Evolutionary conservation across 177 flowering plant genomes (phyloP).

Genomic region (Vitis hybrid): DNA sequence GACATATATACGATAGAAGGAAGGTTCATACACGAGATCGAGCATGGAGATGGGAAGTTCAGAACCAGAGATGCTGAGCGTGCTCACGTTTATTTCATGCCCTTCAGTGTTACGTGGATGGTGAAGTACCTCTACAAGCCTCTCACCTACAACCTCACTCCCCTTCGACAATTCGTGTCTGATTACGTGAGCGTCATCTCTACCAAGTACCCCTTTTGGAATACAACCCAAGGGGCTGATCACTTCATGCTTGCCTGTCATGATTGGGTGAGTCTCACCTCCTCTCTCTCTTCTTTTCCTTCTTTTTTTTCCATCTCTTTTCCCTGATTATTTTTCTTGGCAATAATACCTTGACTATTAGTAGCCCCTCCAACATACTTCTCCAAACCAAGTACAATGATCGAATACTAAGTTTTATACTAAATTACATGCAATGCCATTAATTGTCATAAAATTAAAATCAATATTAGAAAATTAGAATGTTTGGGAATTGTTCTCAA

Average conservation of each 20-base stretch:
- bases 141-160: slow-evolving; percentile 24
- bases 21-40: slow-evolving; percentile 72
- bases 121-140: slow-evolving; percentile 61
- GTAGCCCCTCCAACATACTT: too few species aligned
- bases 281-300: background rate
- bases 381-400: too few species aligned
- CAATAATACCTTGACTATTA: too few species aligned
- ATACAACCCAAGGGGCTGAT: slow-evolving; percentile 68
- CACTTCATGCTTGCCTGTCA: slow-evolving; percentile 95
- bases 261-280: slow-evolving; percentile 66
- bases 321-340: too few species aligned
- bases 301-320: background rate
- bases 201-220: slow-evolving; percentile 74
- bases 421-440: too few species aligned
- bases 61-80: slow-evolving; percentile 36
- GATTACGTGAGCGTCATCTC: slow-evolving; percentile 69
- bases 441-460: too few species aligned
- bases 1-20: slow-evolving; percentile 75
- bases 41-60: slow-evolving; percentile 43
- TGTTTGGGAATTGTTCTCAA: too few species aligned
- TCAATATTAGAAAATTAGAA: too few species aligned
- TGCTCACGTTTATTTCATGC: slow-evolving; percentile 79
- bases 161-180: slow-evolving; percentile 41
- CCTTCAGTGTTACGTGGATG: slow-evolving; percentile 72
- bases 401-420: too few species aligned